Evolutionary conservation across 441 rosid genomes (phyloP).

Genomic region (Erysimum cheiri): DNA sequence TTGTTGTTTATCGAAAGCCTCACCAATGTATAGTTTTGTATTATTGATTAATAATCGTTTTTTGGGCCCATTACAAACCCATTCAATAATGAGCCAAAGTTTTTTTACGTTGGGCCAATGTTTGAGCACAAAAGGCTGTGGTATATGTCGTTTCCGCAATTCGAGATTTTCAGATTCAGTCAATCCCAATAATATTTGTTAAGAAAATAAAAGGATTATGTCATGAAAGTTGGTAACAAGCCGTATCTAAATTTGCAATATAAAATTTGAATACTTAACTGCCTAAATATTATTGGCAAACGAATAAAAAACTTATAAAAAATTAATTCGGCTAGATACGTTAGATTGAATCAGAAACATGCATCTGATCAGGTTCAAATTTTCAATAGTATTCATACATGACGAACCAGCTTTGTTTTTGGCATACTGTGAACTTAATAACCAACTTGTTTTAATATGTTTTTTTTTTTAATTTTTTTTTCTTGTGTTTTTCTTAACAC

Average conservation of each 20-base stretch:
- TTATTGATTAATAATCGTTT: neutral
- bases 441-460: conserved; percentile 34
- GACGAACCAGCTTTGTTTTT: conserved; percentile 6
- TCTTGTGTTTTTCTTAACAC: neutral
- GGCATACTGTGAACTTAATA: conserved; percentile 9
- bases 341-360: neutral
- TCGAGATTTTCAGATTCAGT: neutral
- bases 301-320: too few relatives aligned
- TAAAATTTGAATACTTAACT: neutral
- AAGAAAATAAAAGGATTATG: too few relatives aligned
- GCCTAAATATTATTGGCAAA: neutral
- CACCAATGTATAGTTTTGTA: neutral
- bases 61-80: neutral
- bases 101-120: neutral
- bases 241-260: neutral
- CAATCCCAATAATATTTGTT: neutral
- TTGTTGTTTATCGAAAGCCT: neutral
- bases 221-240: neutral
- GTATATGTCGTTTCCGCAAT: neutral
- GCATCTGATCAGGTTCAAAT: neutral
- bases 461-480: neutral
- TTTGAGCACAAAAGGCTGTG: neutral
- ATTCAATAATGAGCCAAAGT: neutral
- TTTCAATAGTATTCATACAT: too few relatives aligned
- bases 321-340: neutral